These are phyloP conservation scores for Curvularia lunata DNA, from an alignment of 2,329 filamentous ascomycete species.

Conservation along the genomic window DNA sequence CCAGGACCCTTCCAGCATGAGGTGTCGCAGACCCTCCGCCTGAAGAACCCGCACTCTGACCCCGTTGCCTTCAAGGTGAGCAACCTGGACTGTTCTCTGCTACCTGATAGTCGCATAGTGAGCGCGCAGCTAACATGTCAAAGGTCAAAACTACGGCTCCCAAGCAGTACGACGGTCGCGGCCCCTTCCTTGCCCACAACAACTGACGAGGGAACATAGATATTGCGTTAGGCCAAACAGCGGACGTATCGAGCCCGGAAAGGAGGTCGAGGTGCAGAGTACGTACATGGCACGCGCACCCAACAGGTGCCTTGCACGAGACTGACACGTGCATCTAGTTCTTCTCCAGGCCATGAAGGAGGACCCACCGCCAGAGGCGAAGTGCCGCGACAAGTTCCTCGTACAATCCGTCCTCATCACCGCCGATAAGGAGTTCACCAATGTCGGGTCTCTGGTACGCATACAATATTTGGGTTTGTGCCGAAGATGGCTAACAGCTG, in stretches of 20 bases:
- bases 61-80: slow-evolving; percentile 70
- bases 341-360: slow-evolving; percentile 98
- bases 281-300: slow-evolving; percentile 41
- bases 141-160: slow-evolving; percentile 99
- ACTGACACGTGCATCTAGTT: slow-evolving; percentile 62
- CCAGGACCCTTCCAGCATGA: slow-evolving; percentile 69
- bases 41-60: slow-evolving; percentile 64
- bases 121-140: slow-evolving; percentile 19
- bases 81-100: slow-evolving; percentile 5
- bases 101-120: neutral
- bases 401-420: slow-evolving; percentile 89
- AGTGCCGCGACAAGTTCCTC: slow-evolving; percentile 97
- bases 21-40: slow-evolving; percentile 66
- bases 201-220: slow-evolving; percentile 58
- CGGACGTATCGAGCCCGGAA: slow-evolving; percentile 88
- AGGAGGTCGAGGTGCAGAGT: slow-evolving; percentile 93
- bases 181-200: slow-evolving; percentile 24
- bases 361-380: slow-evolving; percentile 82
- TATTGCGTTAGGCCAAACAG: slow-evolving; percentile 98
- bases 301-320: slow-evolving; percentile 20
- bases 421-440: slow-evolving; percentile 81
- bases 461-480: neutral
- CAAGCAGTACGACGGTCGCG: slow-evolving; percentile 77
- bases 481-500: slow-evolving; percentile 12
- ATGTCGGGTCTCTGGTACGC: slow-evolving; percentile 79